Evolutionary conservation across 192 early-diverging fungal genomes (phyloP), one percentile per base, ranked within the genome.

Genomic region (Coemansia sp.): DNA sequence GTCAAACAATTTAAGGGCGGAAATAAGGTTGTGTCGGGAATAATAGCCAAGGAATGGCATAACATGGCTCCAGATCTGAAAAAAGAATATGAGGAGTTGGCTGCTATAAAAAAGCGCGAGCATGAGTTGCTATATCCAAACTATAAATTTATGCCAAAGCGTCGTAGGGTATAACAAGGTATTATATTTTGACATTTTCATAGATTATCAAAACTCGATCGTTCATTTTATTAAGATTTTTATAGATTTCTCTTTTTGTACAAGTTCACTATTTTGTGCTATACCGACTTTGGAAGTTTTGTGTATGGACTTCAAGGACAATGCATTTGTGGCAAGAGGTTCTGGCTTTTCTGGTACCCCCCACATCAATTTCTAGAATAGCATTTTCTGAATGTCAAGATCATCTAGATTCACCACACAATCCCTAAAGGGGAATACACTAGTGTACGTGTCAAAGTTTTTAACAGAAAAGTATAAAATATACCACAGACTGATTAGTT

Each of bases 121-220:
- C 78, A 81, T 44, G 66, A 81, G 62, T 22, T 72, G 56, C 62
- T 81, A 2, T 81, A 81, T 49, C 78, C 78, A 12, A 81, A 81
- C 49, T 81, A 81, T 63, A 81, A 72, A 53, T 81, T 75, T 61
- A 69, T 66, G 69, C 78, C 78, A 10, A 74, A 71, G 63, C 56
- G 69, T 27, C 72, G 77, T 32, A 74, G 53, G 41, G 7, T 49
- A 31, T 71, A 68, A 50, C 4, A 5, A 25, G 14, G 24, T 10
- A 22, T 2, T n/a, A n/a, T n/a, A 53, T 25, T 25, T 54, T 54
- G 21, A 54, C 24, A 54, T 49, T 49, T 22, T 52, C 23, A 22
- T 26, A 32, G 28, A 31, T 32, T 56, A 34, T 34, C 2, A 31
- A 19, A 56, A 27, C 25, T 31, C n/a, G 27, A 34, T 19, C 0